Base-by-base conservation (phyloP, 805 yeast genomes). In the Saccharomyces cerevisiae region DNA sequence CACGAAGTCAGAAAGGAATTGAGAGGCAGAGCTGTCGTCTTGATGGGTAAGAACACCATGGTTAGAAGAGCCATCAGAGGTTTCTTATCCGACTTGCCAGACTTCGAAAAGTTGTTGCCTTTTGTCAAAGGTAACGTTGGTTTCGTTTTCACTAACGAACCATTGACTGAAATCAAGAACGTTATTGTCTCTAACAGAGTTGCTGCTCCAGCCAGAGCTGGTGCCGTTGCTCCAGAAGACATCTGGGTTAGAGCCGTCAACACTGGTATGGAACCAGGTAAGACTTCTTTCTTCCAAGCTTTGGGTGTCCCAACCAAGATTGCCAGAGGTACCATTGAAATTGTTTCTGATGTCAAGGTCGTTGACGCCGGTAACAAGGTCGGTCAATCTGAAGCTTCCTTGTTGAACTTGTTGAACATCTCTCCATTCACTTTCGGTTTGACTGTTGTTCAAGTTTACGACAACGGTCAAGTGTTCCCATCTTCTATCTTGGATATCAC, bases 211-310 rank as follows among this genome's bases (percentile, higher is more conserved):
- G 99, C 99, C 73, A 91, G 91, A 82, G 95, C 99, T 64, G 99
- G 99, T 89, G 98, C 98, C 73, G 75, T 89, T 74, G 97, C 99
- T 72, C 98, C 98, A 77, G 86, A 77, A 76, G 97, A 92, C 74
- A 98, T 94, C 73, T 89, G 84, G 86, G 87, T 94, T 68, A 96
- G 96, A 76, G 98, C 98, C 71, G 95, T 96, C 79, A 94, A 94
- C 96, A 94, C 99, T 70, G 97, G 98, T 87, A 91, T 94, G 96
- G 99, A 94, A 83, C 99, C 99, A 79, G 98, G 98, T 87, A 94
- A 94, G 89, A 94, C 99, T 74, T 94, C 99, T 76, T 94, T 94
- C 96, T 94, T 94, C 98, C 99, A 94, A 85, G 99, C 99, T 75
- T 85, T 94, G 73, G 98, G 98, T 89, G 97, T 94, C 73, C 99